Conservation (phyloP, 176 grass and related monocot genomes). For the Paspalum vaginatum region DNA sequence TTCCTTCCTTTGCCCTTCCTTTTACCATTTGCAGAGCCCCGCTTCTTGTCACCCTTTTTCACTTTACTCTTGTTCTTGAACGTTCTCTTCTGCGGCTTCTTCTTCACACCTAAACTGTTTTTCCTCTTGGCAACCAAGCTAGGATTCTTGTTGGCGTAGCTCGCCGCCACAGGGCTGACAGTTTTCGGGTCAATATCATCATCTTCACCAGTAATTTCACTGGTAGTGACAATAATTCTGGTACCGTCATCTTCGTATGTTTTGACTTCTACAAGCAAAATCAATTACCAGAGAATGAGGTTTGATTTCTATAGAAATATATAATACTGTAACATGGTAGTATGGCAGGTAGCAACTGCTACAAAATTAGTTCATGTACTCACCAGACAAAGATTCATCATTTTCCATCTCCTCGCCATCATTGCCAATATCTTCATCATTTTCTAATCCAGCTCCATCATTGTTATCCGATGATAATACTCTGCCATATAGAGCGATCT, state of each 20-base stretch:
- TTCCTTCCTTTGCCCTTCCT: slow-evolving; percentile 63
- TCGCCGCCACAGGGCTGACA: not conserved
- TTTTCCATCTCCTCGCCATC: slow-evolving; percentile 55
- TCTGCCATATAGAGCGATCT: slow-evolving; percentile 80
- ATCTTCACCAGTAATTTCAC: slow-evolving; percentile 59
- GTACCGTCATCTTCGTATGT: slow-evolving; percentile 74
- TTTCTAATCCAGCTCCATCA: slow-evolving; percentile 26
- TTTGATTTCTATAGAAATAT: slow-evolving; percentile 58
- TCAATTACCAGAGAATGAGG: slow-evolving; percentile 2
- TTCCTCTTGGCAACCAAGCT: slow-evolving; percentile 48
- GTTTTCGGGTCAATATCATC: slow-evolving; percentile 36
- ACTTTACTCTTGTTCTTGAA: slow-evolving; percentile 65
- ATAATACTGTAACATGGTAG: not conserved
- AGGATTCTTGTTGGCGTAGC: slow-evolving; percentile 44
- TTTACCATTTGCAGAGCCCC: slow-evolving; percentile 43
- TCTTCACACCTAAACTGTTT: slow-evolving; percentile 58
- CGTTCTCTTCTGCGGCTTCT: slow-evolving; percentile 61
- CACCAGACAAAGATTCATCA: slow-evolving; percentile 57
- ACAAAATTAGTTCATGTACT: slow-evolving; percentile 14
- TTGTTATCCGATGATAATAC: slow-evolving; percentile 55
- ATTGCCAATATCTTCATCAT: slow-evolving; percentile 33
- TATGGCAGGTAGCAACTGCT: not conserved
- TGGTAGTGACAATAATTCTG: slow-evolving; percentile 74
- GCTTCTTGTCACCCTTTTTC: slow-evolving; percentile 49
- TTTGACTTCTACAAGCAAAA: slow-evolving; percentile 62